Base-by-base conservation (phyloP, 331 rosid genomes). In the Acacia pycnantha region DNA sequence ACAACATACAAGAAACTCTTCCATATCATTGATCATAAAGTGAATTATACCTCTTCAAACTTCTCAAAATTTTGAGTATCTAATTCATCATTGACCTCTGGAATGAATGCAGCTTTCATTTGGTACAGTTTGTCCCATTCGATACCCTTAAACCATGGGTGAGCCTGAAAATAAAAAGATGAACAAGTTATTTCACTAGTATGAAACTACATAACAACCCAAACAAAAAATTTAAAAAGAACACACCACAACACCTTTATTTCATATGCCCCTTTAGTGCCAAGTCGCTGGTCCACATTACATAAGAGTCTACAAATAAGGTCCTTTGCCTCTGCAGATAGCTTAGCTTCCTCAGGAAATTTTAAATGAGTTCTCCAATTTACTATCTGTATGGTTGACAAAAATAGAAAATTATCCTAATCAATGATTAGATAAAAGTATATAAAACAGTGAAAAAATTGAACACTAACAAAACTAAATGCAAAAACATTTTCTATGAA, bases 41-140 rank as follows among this genome's bases (percentile, higher is more conserved):
- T 21, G 74, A 21, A 26, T 78, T 44, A 26, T 86, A 96, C 99
- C 98, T 94, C 99, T 53, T 96, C 98, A 86, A 94, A 96, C 92
- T 96, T 96, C 89, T 96, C 97, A 87, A 96, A 96, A 84, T 92
- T 96, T 86, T 96, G 99, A 87, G 99, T 96, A 85, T 96, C 99
- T 79, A 96, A 84, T 87, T 93, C 99, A 83, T 87, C 97, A 70
- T 92, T 92, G 89, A 96, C 99, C 91, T 92, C 98, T n/a, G 99
- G 99, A 86, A 96, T 90, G 85, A 96, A 96, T 82, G 97, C 99
- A 82, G 99, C 98, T 86, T 89, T 91, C 88, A 92, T 94, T 70
- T 93, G 95, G 89, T 96, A 96, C 87, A 96, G 79, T 70, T 86
- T 92, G 77, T 92, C 97, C 98, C 99, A 96, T 79, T 96, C 97